Evolutionary conservation across 2,329 filamentous ascomycete species (phyloP).

Genomic region (Boeremia lycopersici): DNA sequence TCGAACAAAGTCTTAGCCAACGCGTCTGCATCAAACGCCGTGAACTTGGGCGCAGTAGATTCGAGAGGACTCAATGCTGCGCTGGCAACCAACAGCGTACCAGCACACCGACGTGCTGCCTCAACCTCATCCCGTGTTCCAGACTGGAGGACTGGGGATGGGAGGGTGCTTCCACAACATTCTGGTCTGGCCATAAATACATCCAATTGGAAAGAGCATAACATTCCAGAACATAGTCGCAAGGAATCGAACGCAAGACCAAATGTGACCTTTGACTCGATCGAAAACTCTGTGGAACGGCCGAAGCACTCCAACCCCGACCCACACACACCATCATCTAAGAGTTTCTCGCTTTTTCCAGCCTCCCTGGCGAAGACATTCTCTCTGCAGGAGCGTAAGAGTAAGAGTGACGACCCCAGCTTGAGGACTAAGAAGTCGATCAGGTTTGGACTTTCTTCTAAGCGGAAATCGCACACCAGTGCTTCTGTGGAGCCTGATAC

Average conservation of each 20-base stretch:
- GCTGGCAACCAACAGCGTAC: too few species aligned
- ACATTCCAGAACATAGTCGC: neutral
- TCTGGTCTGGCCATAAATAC: neutral
- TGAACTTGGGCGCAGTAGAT: neutral
- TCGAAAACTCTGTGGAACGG: neutral
- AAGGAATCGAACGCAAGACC: neutral
- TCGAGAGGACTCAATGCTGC: neutral
- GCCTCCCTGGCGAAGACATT: constrained; percentile 4
- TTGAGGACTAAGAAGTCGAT: constrained; percentile 5
- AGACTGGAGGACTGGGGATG: neutral
- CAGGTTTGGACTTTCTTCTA: neutral
- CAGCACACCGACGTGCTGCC: constrained; percentile 1
- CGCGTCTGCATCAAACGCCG: too few species aligned
- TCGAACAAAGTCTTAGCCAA: neutral
- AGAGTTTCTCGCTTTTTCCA: neutral
- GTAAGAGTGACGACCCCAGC: constrained; percentile 5
- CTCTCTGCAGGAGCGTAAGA: constrained; percentile 4
- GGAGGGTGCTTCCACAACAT: neutral
- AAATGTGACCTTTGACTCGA: constrained; percentile 6
- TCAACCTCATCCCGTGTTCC: constrained; percentile 2
- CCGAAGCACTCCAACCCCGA: constrained; percentile 1
- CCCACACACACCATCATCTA: neutral
- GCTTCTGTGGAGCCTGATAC: neutral
- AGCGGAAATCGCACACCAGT: neutral
- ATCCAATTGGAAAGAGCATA: neutral